Conservation (phyloP, 2,329 filamentous ascomycete species). For the Tolypocladium cylindrosporum region DNA sequence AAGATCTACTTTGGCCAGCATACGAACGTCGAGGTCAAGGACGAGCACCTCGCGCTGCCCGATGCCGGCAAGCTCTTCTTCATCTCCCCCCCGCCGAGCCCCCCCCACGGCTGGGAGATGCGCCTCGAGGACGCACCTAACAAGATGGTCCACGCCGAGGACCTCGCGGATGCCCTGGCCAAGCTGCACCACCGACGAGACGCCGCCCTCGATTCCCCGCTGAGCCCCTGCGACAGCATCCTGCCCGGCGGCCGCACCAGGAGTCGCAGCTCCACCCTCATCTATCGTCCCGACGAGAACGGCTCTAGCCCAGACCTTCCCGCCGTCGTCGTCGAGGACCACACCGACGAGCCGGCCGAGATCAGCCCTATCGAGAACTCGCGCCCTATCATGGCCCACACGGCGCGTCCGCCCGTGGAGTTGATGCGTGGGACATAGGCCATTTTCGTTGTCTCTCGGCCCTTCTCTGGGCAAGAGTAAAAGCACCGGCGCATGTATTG, state of each 20-base stretch:
- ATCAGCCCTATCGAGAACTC: conserved; percentile 30
- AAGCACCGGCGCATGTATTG: neutral
- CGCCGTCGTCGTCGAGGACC: conserved; percentile 57
- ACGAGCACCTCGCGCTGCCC: conserved; percentile 54
- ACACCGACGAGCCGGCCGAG: conserved; percentile 45
- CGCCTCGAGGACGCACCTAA: conserved; percentile 60
- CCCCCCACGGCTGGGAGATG: conserved; percentile 61
- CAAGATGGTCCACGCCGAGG: conserved; percentile 59
- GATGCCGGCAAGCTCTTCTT: conserved; percentile 65
- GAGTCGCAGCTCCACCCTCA: conserved; percentile 55
- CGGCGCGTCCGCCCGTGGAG: conserved; percentile 54
- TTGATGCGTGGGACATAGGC: conserved; percentile 33
- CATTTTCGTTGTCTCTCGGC: neutral
- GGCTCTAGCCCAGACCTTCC: conserved; percentile 47
- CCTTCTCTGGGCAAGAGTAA: neutral
- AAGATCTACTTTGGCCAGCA: conserved; percentile 59
- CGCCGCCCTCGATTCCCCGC: conserved; percentile 13
- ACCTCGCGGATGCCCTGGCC: conserved; percentile 55
- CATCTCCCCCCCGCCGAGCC: conserved; percentile 59
- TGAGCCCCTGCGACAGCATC: conserved; percentile 19
- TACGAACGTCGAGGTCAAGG: conserved; percentile 43
- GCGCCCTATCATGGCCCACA: conserved; percentile 48
- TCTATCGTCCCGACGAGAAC: conserved; percentile 52
- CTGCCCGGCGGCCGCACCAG: conserved; percentile 23
- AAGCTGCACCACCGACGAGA: conserved; percentile 42